These are phyloP conservation scores for Penicillium robsamsonii DNA, from an alignment of 495 filamentous ascomycete species.

Conservation along the genomic window DNA sequence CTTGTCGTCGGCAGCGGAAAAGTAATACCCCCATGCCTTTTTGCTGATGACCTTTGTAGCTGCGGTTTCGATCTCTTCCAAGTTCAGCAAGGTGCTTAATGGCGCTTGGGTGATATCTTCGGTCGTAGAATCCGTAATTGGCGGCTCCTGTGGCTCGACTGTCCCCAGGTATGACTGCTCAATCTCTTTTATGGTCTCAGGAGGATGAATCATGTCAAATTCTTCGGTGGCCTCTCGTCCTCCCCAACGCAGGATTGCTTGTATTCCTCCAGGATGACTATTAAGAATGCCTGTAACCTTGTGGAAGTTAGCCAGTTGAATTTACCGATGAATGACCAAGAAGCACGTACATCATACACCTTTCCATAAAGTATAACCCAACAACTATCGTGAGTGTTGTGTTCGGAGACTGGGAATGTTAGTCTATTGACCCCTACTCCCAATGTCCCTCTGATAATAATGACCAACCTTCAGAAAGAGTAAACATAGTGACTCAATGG, in stretches of 20 bases:
- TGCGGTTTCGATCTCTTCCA: slow-evolving; percentile 63
- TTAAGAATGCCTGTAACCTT: slow-evolving; percentile 32
- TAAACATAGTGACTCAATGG: too few species aligned
- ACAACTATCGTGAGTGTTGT: slow-evolving; percentile 7
- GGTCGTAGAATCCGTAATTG: too few species aligned
- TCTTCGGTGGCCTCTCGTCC: slow-evolving; percentile 62
- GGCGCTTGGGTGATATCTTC: not conserved
- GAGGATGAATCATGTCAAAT: slow-evolving; percentile 1
- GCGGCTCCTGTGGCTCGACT: not conserved
- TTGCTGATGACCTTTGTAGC: slow-evolving; percentile 52
- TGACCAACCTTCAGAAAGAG: too few species aligned
- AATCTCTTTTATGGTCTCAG: not conserved
- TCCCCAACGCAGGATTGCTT: slow-evolving; percentile 53
- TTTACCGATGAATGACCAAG: too few species aligned
- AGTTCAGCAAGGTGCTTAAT: not conserved
- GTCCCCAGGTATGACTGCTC: not conserved
- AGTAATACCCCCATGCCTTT: slow-evolving; percentile 74
- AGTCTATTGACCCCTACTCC: too few species aligned
- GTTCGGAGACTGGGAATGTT: slow-evolving; percentile 1
- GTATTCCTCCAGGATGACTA: slow-evolving; percentile 72
- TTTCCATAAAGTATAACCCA: slow-evolving; percentile 15
- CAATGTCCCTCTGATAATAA: too few species aligned
- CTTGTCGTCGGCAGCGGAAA: slow-evolving; percentile 68
- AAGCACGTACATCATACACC: slow-evolving; percentile 2
- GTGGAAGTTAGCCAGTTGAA: not conserved